Evolutionary conservation across 345 rosid species (phyloP).

Genomic region (Populus pruinosa): DNA sequence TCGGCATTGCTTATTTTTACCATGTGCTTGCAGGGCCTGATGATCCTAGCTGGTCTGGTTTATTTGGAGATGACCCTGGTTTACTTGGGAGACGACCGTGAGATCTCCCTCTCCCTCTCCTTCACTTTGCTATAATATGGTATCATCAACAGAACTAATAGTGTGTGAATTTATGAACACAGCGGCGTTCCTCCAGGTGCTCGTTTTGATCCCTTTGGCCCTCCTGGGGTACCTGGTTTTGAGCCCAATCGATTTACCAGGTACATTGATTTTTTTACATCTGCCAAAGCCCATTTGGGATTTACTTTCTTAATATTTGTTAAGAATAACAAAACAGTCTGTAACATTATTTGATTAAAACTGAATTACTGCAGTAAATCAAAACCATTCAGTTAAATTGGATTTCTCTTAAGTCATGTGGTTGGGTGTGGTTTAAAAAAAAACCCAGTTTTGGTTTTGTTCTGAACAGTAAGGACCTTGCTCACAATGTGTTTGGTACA

Average conservation of each 20-base stretch:
- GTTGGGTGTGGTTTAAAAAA: no score
- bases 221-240: conserved; percentile 78
- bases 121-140: neutral
- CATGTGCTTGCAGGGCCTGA: conserved; percentile 61
- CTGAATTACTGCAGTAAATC: no score
- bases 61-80: conserved; percentile 28
- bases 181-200: conserved; percentile 91
- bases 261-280: conserved; percentile 27
- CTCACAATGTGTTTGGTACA: no score
- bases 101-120: conserved; percentile 20
- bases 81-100: conserved; percentile 57
- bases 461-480: no score
- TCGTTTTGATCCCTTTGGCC: conserved; percentile 90
- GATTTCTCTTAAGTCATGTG: no score
- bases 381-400: no score
- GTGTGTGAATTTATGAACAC: conserved; percentile 22
- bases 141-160: conserved; percentile 2
- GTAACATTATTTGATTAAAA: no score
- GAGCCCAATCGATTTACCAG: conserved; percentile 71
- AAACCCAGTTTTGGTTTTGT: no score
- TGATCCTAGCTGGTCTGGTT: conserved; percentile 62
- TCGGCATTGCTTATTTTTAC: conserved; percentile 2
- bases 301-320: neutral
- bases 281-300: neutral
- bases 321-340: no score